Percentiles rank a stretch among this genome's conserved stretches.
Evolutionary conservation across 306 rosid species (phyloP).

Genomic region (Prunus padus): DNA sequence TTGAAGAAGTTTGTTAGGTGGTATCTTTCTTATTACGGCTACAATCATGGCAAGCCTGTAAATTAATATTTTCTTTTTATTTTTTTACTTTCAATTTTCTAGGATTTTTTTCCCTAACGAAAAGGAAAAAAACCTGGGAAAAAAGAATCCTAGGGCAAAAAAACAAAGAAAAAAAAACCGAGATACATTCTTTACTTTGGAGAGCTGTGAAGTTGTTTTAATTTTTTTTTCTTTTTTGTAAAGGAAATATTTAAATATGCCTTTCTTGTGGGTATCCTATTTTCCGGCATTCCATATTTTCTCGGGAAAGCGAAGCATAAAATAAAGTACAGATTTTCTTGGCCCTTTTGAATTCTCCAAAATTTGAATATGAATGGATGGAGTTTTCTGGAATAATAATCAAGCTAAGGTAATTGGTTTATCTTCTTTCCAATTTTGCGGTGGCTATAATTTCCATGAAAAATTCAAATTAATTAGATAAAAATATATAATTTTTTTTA

Average conservation of each 20-base stretch:
- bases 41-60: slow-evolving; percentile 59
- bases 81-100: slow-evolving; percentile 9
- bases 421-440: not conserved
- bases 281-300: not conserved
- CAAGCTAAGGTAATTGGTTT: too few species aligned
- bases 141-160: slow-evolving; percentile 20
- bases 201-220: slow-evolving; percentile 28
- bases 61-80: slow-evolving; percentile 24
- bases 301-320: not conserved
- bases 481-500: too few species aligned
- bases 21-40: slow-evolving; percentile 85
- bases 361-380: too few species aligned
- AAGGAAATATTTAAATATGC: slow-evolving; percentile 20
- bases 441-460: not conserved
- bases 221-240: slow-evolving; percentile 33
- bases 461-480: not conserved
- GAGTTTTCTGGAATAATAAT: not conserved
- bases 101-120: slow-evolving; percentile 25
- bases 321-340: not conserved
- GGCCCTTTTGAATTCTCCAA: not conserved
- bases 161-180: not conserved
- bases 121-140: slow-evolving; percentile 3
- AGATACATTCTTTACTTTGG: slow-evolving; percentile 44
- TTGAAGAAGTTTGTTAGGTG: slow-evolving; percentile 85
- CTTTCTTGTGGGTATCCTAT: not conserved